Evolutionary conservation across 2,329 filamentous ascomycete genomes (phyloP), one percentile per base, ranked within the genome.

Genomic region (Purpureocillium takamizusanense): DNA sequence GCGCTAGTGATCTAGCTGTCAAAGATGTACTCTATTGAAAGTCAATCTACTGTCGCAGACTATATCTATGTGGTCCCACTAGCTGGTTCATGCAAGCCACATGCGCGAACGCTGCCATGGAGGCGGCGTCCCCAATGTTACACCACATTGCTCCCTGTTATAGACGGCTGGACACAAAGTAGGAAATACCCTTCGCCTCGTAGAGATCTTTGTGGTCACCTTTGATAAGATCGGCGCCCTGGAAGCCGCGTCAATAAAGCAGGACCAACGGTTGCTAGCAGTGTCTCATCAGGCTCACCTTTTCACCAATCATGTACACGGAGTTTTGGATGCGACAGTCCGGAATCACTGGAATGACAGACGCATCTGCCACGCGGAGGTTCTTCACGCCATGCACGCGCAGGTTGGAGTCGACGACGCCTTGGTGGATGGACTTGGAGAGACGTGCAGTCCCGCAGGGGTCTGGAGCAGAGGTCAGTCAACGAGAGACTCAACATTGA

Each of bases 271-370:
- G n/a, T n/a, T n/a, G n/a, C n/a, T n/a, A n/a, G n/a, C n/a, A n/a
- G n/a, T n/a, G 21, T 25, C 21, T 25, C 5, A 10, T 25, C 21
- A 25, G 6, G 27, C 43, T 37, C 0, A 41, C 61, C 59, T 72
- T 79, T 51, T 81, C 75, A 4, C 61, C 75, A 40, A 78, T 51
- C 67, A 73, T 74, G 46, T 80, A 81, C 2, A 79, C 74, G 2
- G 70, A 65, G 41, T 75, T 77, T 51, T 79, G 74, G 35, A 77
- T 77, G 1, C 74, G 66, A n/a, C 59, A 74, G 63, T 65, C 74
- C 42, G 51, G 73, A 53, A 66, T 74, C 52, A 76, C 62, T 0
- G 74, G 74, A 11, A 78, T 69, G 16, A 76, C 54, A 0, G 69
- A 74, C 0, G 74, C 73, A 50, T 79, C 74, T 27, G 70, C 66